Evolutionary conservation across 371 early-diverging fungal genomes (phyloP), one percentile per base, ranked within the genome.

Genomic region (Massospora cicadina): DNA sequence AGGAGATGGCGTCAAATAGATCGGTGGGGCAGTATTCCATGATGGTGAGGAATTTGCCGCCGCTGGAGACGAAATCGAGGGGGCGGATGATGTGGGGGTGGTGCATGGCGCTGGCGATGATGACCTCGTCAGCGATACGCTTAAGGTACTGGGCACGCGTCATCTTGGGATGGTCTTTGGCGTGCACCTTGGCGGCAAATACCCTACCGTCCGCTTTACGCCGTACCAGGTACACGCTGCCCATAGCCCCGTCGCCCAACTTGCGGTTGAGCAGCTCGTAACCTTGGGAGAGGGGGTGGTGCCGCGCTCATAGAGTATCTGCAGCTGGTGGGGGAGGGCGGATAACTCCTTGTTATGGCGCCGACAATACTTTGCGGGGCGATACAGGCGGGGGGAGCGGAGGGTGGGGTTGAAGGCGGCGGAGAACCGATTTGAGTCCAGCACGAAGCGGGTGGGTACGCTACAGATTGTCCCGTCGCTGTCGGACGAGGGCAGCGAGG

Each of bases 71-170:
- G 63, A 88, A 77, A 65, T 93, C 93, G 65, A 90, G 64, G 0
- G 93, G 90, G 70, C 88, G 82, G 53, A 93, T 87, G 60, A 92
- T 77, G 70, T 91, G 86, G n/a, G 81, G 80, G 71, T 93, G 93
- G 65, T 88, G 91, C 21, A 89, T 69, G 2, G 82, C 80, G 3
- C 80, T 83, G 27, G 83, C 84, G 55, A 92, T 88, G 70, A 91
- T 90, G 69, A 85, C 90, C 70, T 92, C 93, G 10, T 81, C 79
- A 1, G 87, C 84, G 32, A 92, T 78, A 64, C 85, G 84, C 71
- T 90, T 90, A 66, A 85, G 76, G 68, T 90, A 91, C 31, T 55
- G 27, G 32, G 32, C 30, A 32, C 24, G 33, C 5, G 55, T n/a
- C 27, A 55, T 17, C 32, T 56, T 55, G 7, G 2, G 5, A 43